Base-by-base conservation (phyloP, 805 yeast genomes). In the Kluyveromyces starmeri region DNA sequence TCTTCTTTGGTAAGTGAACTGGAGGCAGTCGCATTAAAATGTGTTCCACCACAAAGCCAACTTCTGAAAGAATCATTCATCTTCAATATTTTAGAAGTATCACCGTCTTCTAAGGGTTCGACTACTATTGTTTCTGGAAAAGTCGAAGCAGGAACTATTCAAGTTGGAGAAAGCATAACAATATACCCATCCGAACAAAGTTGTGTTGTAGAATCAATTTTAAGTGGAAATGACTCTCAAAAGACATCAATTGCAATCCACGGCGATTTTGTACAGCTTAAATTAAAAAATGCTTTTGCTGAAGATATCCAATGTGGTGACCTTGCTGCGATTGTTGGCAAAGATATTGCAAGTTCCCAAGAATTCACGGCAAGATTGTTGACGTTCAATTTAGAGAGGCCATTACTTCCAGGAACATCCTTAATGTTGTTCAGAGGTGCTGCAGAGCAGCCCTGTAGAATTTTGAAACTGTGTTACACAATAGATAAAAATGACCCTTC, bases 1-100 rank as follows among this genome's bases (percentile, higher is more conserved):
- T 95, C 96, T 20, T 66, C 94, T 8, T 66, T 89, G 49, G 73
- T 92, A 48, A 94, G 84, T 61, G 81, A 66, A 58, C 73, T 92
- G 58, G 98, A 92, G 34, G 32, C 37, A 2, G 46, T 51, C 6
- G 52, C 58, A n/a, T 28, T 34, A 13, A 33, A 46, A n/a, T 35
- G 41, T 6, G 35, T 22, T n/a, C 35, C 36, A 1, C 41, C 45
- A 8, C 40, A 47, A n/a, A 20, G 42, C 7, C 45, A 45, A n/a
- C 44, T 65, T 3, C 29, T 51, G n/a, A 45, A 55, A 4, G 62
- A 57, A 16, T 67, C 70, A 9, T 73, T 84, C 42, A 59, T 72
- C 8, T 63, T 84, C 51, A 68, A 80, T 1, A 68, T 81, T 4
- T 67, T 75, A 37, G 94, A 86, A 46, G 70, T 78, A 0, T 65